Conservation (phyloP, 371 early-diverging fungal species). For the Rhizomucor miehei region DNA sequence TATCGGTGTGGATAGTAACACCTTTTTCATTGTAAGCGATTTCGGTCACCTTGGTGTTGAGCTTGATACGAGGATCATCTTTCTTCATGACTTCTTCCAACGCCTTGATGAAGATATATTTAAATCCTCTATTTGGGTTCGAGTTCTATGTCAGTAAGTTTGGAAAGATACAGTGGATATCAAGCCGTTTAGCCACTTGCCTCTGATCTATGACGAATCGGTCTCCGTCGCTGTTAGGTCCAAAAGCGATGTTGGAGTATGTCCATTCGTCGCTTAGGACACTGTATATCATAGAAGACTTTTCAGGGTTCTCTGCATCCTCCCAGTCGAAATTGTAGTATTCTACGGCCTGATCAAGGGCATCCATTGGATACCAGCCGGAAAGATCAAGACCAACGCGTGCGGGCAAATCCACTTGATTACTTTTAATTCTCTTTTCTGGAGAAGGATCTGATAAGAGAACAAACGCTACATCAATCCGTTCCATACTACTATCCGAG, state of each 20-base stretch:
- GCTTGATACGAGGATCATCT: conserved; percentile 25
- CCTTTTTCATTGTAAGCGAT: conserved; percentile 29
- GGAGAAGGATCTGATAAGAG: neutral
- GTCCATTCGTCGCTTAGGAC: conserved; percentile 30
- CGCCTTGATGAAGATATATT: conserved; percentile 36
- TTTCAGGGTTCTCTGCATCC: conserved; percentile 37
- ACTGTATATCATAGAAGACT: conserved; percentile 25
- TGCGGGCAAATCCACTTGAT: conserved; percentile 37
- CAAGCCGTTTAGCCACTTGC: conserved; percentile 27
- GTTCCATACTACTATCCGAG: neutral
- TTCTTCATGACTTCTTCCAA: conserved; percentile 25
- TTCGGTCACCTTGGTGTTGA: conserved; percentile 31
- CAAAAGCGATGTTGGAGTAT: conserved; percentile 23
- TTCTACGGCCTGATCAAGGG: conserved; percentile 40
- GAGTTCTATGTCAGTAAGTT: neutral
- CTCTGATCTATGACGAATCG: conserved; percentile 35
- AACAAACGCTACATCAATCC: conserved; percentile 10
- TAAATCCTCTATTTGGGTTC: conserved; percentile 36
- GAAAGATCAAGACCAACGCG: conserved; percentile 29
- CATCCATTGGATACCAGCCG: conserved; percentile 32
- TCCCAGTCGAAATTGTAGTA: conserved; percentile 45
- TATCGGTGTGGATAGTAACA: conserved; percentile 29
- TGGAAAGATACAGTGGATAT: neutral
- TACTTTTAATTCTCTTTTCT: conserved; percentile 27
- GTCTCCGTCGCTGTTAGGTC: conserved; percentile 41